Evolutionary conservation across 208 protist species (phyloP).

Genomic region (Zelonia costaricensis): DNA sequence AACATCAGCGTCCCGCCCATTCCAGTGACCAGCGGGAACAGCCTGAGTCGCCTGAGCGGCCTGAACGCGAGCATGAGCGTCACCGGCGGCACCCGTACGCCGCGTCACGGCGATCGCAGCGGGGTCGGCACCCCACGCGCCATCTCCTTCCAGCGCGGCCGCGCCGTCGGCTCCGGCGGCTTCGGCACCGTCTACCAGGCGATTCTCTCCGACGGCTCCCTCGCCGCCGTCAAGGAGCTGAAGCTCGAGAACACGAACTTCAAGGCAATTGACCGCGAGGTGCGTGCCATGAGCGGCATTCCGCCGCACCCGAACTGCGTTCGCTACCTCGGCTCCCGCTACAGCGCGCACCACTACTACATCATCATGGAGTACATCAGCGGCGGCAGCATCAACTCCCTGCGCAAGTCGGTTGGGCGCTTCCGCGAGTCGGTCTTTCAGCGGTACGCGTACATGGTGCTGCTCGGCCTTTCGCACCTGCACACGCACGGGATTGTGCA

Average conservation of each 20-base stretch:
- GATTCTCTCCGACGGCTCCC: slow-evolving; percentile 58
- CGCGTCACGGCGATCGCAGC: slow-evolving; percentile 23
- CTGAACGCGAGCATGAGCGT: slow-evolving; percentile 4
- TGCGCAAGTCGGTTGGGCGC: slow-evolving; percentile 53
- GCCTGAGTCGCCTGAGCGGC: slow-evolving; percentile 6
- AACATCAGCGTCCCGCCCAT: slow-evolving; percentile 6
- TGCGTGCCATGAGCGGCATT: slow-evolving; percentile 64
- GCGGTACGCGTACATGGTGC: slow-evolving; percentile 76
- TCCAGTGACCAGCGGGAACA: background rate
- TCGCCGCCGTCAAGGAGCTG: slow-evolving; percentile 79
- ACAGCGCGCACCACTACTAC: slow-evolving; percentile 69
- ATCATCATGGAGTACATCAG: slow-evolving; percentile 90
- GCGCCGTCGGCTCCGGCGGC: slow-evolving; percentile 64
- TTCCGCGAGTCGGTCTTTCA: slow-evolving; percentile 75
- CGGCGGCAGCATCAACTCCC: slow-evolving; percentile 75
- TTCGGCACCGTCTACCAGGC: slow-evolving; percentile 82
- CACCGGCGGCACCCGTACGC: slow-evolving; percentile 18
- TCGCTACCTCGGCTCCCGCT: slow-evolving; percentile 69
- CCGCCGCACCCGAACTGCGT: slow-evolving; percentile 79
- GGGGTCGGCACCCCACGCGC: slow-evolving; percentile 23
- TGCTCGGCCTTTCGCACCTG: slow-evolving; percentile 71
- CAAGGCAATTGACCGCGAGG: slow-evolving; percentile 71
- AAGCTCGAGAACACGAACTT: slow-evolving; percentile 53
- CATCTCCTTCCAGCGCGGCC: slow-evolving; percentile 61
- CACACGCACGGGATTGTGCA: slow-evolving; percentile 84